A percentile compares a stretch with the other conserved stretches of the same genome.
Conservation (phyloP, 305 asterid genomes). For the Caryopteris hybrid region DNA sequence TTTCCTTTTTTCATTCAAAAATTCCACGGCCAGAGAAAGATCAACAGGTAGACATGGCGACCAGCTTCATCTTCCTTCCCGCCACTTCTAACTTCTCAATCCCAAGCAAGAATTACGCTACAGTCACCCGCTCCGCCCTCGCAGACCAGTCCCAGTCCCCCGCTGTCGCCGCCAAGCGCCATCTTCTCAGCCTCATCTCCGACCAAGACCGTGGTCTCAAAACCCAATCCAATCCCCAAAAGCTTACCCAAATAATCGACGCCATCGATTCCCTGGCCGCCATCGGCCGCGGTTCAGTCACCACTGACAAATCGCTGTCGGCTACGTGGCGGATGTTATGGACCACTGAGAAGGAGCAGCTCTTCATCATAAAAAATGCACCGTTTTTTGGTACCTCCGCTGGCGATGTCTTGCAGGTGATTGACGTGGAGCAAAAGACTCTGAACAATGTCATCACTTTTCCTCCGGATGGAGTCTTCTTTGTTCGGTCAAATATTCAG, state of each 20-base stretch:
- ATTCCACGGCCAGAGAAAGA: slow-evolving; percentile 1
- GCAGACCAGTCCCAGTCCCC: slow-evolving; percentile 46
- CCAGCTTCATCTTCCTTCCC: slow-evolving; percentile 39
- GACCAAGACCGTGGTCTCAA: slow-evolving; percentile 83
- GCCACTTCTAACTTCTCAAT: slow-evolving; percentile 35
- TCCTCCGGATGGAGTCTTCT: slow-evolving; percentile 87
- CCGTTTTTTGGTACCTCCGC: slow-evolving; percentile 62
- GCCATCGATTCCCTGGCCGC: slow-evolving; percentile 61
- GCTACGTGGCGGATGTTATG: slow-evolving; percentile 89
- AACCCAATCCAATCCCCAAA: slow-evolving; percentile 65
- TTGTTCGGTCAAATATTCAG: slow-evolving; percentile 73
- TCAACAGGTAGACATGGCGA: slow-evolving; percentile 30
- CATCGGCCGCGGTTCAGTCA: slow-evolving; percentile 44
- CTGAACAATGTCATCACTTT: slow-evolving; percentile 81
- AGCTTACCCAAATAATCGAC: slow-evolving; percentile 55
- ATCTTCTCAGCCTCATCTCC: slow-evolving; percentile 68
- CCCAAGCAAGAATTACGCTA: slow-evolving; percentile 12
- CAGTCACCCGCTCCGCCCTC: slow-evolving; percentile 47
- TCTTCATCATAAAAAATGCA: slow-evolving; percentile 64
- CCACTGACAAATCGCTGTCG: slow-evolving; percentile 52
- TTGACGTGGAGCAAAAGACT: slow-evolving; percentile 50
- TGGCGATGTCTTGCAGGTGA: slow-evolving; percentile 85
- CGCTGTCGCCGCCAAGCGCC: slow-evolving; percentile 51
- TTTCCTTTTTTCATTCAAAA: background rate
- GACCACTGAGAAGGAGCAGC: slow-evolving; percentile 98